These are phyloP conservation scores for Forsythia suspensa DNA, from an alignment of 257 asterid genomes.

Conservation along the genomic window DNA sequence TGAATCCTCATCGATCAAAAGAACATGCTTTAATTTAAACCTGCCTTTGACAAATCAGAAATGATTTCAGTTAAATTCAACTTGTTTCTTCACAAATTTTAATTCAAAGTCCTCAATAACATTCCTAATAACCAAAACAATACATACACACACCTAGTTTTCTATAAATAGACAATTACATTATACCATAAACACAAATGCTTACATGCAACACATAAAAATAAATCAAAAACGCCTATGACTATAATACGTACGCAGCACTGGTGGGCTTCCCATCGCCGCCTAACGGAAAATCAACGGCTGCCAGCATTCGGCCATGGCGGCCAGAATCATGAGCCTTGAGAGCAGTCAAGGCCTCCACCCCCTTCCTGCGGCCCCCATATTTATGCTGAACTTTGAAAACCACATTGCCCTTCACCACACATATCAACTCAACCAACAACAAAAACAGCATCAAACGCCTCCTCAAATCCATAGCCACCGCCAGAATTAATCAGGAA, in stretches of 20 bases:
- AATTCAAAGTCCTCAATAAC: not conserved
- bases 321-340: constrained; percentile 58
- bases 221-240: not conserved
- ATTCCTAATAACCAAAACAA: not conserved
- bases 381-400: constrained; percentile 57
- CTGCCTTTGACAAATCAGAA: not conserved
- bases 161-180: not conserved
- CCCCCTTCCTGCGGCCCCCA: constrained; percentile 46
- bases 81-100: constrained; percentile 1
- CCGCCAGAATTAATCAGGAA: constrained; percentile 19
- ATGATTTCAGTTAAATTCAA: constrained; percentile 2
- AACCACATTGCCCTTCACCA: constrained; percentile 49
- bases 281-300: constrained; percentile 47
- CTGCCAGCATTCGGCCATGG: constrained; percentile 55
- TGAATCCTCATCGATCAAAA: constrained; percentile 7
- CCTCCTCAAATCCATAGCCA: constrained; percentile 39
- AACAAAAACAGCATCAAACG: constrained; percentile 24
- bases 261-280: constrained; percentile 54
- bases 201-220: constrained; percentile 9
- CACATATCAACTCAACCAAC: constrained; percentile 25
- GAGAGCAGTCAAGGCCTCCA: constrained; percentile 32
- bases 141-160: not conserved
- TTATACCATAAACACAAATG: not conserved
- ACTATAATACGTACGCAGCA: constrained; percentile 44
- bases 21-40: not conserved